Conservation (phyloP, 345 rosid species). For the Adansonia digitata region DNA sequence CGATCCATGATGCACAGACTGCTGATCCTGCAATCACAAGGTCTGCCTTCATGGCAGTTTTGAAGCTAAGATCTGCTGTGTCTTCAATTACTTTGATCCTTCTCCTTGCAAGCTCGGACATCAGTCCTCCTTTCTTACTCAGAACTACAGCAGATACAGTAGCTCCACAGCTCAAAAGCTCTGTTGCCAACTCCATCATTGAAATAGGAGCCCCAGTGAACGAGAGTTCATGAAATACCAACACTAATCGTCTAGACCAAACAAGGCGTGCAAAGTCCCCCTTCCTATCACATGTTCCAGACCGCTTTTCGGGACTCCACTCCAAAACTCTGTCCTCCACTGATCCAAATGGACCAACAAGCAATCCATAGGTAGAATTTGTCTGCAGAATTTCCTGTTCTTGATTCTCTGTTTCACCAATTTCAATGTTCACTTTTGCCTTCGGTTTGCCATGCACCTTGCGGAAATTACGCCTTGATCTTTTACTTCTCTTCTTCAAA, state of each 20-base stretch:
- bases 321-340: conserved; percentile 67
- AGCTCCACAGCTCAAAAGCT: conserved; percentile 97
- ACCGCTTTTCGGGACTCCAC: conserved; percentile 90
- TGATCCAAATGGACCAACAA: conserved; percentile 87
- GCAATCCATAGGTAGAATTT: conserved; percentile 64
- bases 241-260: conserved; percentile 90
- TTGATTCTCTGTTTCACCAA: conserved; percentile 38
- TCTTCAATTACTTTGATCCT: conserved; percentile 90
- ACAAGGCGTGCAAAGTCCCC: conserved; percentile 86
- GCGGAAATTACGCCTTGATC: conserved; percentile 36
- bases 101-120: conserved; percentile 82
- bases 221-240: conserved; percentile 90
- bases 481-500: conserved; percentile 36
- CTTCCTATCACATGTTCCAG: conserved; percentile 93
- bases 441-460: conserved; percentile 42
- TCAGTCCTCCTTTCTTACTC: conserved; percentile 83
- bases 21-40: conserved; percentile 97
- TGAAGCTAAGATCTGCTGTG: conserved; percentile 83
- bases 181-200: conserved; percentile 96
- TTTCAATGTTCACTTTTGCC: conserved; percentile 29
- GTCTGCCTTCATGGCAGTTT: conserved; percentile 93
- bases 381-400: conserved; percentile 57
- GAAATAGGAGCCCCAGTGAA: conserved; percentile 99
- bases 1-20: conserved; percentile 94
- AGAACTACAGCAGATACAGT: conserved; percentile 92